Conservation (phyloP, 805 yeast species). For the Nakazawaea wyomingensis region DNA sequence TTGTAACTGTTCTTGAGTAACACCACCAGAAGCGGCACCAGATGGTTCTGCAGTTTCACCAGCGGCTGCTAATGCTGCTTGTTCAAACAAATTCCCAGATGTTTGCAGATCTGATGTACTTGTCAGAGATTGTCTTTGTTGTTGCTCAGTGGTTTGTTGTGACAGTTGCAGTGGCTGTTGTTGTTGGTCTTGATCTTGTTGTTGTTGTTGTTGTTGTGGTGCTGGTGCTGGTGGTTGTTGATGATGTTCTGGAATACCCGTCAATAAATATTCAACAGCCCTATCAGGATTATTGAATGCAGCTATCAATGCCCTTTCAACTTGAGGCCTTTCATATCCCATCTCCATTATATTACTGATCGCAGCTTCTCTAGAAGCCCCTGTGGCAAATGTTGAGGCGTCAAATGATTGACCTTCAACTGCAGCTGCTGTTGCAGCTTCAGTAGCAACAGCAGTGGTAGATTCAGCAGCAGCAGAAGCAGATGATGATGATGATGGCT, state of each 20-base stretch:
- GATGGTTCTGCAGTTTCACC: slow-evolving; percentile 18
- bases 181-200: slow-evolving; percentile 17
- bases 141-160: too few relatives aligned
- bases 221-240: slow-evolving; percentile 28
- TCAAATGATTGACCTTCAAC: slow-evolving; percentile 20
- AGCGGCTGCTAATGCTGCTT: slow-evolving; percentile 36
- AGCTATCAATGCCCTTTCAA: slow-evolving; percentile 85
- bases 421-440: slow-evolving; percentile 18
- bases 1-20: slow-evolving; percentile 35
- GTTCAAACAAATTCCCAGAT: slow-evolving; percentile 48
- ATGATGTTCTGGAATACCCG: slow-evolving; percentile 74
- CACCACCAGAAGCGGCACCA: slow-evolving; percentile 20
- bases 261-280: slow-evolving; percentile 90
- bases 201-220: slow-evolving; percentile 17
- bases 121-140: slow-evolving; percentile 16
- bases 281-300: slow-evolving; percentile 97
- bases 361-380: slow-evolving; percentile 72
- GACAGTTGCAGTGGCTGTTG: slow-evolving; percentile 8
- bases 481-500: slow-evolving; percentile 15
- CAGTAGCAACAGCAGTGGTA: slow-evolving; percentile 17
- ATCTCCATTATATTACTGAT: slow-evolving; percentile 83
- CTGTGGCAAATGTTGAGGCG: slow-evolving; percentile 66
- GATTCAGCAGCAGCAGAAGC: slow-evolving; percentile 22
- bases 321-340: slow-evolving; percentile 90
- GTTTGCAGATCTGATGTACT: slow-evolving; percentile 18